Evolutionary conservation across 2,329 filamentous ascomycete genomes (phyloP), one percentile per base, ranked within the genome.

Genomic region (Penicillium aurantiogriseum): DNA sequence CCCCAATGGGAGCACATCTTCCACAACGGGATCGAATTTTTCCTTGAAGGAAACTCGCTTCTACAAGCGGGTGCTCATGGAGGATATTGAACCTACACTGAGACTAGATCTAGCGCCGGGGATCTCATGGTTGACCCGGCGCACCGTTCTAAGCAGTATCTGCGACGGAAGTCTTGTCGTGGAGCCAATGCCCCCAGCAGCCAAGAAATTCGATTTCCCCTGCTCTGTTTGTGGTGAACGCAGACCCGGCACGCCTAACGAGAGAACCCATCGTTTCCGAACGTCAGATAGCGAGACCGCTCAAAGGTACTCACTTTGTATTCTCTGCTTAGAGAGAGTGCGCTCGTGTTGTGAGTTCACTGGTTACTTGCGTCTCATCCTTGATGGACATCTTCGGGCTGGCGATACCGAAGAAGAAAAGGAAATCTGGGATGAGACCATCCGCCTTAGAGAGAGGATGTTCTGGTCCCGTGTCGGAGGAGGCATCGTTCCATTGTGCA

Each of bases 381-480:
- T 93, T 65, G 93, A 97, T 67, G 94, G 94, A 2, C 89, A 96
- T 68, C 94, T 94, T 87, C 86, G 90, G 50, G 88, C 89, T 13
- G 90, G 92, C 46, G 90, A 89, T 56, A 85, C 89, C 39, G 91
- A 94, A 49, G 90, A 92, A 35, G 91, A 95, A 75, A 91, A 89
- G 69, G 85, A 86, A 29, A 91, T 92, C 0, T 99, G 94, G 94
- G 93, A 97, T 71, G 94, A 99, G 78, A 91, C 91, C 56, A 89
- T 97, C 11, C 85, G 89, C 31, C 76, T 97, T 47, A 83, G 94
- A 50, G 94, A 99, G 73, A 88, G 93, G 66, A 96, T 99, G 89
- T 99, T 99, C 72, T 99, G 94, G 94, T 86, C 90, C 50, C 85
- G 94, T 54, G 86, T 99, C 51, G 93, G 93, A 27, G 94, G 92